Evolutionary conservation across 331 rosid species (phyloP).

Genomic region (Pyracantha coccinea): DNA sequence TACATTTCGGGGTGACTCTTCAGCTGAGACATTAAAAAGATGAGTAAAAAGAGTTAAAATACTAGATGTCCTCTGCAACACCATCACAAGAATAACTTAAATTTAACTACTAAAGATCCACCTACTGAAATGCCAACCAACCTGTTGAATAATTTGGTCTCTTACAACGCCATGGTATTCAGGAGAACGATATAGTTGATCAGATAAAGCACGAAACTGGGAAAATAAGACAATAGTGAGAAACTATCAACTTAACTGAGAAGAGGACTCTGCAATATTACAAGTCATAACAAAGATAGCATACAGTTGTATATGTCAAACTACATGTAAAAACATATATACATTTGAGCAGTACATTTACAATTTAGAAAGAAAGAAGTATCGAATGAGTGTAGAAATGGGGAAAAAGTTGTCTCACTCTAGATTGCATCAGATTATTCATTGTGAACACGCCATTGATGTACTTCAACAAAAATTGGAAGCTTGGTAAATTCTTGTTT

Average conservation of each 20-base stretch:
- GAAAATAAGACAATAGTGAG: conserved; percentile 7
- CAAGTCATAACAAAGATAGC: background rate
- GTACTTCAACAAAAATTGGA: background rate
- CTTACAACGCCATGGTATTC: conserved; percentile 75
- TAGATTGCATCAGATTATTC: background rate
- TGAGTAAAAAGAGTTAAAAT: background rate
- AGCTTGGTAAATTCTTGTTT: background rate
- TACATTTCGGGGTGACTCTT: conserved; percentile 44
- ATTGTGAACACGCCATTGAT: background rate
- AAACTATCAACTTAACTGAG: conserved; percentile 4
- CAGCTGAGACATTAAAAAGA: conserved; percentile 44
- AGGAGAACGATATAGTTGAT: conserved; percentile 86
- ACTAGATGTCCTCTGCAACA: background rate
- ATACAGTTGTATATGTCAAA: background rate
- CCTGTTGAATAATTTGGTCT: conserved; percentile 79
- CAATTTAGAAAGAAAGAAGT: background rate
- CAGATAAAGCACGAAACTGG: conserved; percentile 94
- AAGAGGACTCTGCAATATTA: background rate
- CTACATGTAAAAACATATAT: background rate
- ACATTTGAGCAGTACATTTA: background rate
- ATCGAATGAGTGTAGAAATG: background rate
- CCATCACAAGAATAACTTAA: background rate
- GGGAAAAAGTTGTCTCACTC: background rate
- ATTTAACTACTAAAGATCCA: background rate
- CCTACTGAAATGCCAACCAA: conserved; percentile 11